Evolutionary conservation across 768 basidiomycete species (phyloP).

Genomic region (Polyporus arcularius): DNA sequence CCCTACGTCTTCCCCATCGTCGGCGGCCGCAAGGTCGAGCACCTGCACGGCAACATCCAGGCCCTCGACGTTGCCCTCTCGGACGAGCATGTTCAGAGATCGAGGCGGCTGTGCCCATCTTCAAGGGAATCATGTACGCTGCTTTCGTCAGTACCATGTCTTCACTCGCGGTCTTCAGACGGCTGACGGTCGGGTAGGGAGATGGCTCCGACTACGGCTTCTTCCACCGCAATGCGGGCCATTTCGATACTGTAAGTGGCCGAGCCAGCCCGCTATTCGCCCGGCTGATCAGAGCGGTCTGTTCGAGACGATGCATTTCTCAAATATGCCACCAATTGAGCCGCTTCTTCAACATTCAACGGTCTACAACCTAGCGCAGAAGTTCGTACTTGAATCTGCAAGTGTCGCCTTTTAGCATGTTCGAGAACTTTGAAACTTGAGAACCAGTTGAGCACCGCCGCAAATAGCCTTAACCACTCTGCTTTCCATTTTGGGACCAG

Average conservation of each 20-base stretch:
- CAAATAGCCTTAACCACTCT: too few species aligned
- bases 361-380: too few species aligned
- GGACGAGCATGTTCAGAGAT: constrained; percentile 24
- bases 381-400: too few species aligned
- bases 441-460: too few species aligned
- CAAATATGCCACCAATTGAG: too few species aligned
- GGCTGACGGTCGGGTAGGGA: constrained; percentile 4
- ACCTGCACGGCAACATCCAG: constrained; percentile 24
- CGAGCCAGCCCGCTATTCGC: constrained; percentile 17
- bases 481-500: too few species aligned
- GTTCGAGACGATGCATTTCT: too few species aligned
- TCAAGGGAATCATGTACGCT: constrained; percentile 22
- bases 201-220: constrained; percentile 17
- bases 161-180: too few species aligned
- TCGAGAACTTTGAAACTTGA: too few species aligned
- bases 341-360: too few species aligned
- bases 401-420: too few species aligned
- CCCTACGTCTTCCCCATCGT: constrained; percentile 25
- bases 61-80: constrained; percentile 20
- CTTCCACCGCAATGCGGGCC: constrained; percentile 18
- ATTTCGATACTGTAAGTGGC: constrained; percentile 27
- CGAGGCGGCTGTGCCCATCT: constrained; percentile 25
- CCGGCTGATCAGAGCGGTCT: constrained; percentile 1
- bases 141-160: neutral
- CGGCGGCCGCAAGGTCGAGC: constrained; percentile 20